Evolutionary conservation across 371 early-diverging fungal species (phyloP), one percentile per base, ranked within the genome.

Genomic region (Rhizomucor miehei): DNA sequence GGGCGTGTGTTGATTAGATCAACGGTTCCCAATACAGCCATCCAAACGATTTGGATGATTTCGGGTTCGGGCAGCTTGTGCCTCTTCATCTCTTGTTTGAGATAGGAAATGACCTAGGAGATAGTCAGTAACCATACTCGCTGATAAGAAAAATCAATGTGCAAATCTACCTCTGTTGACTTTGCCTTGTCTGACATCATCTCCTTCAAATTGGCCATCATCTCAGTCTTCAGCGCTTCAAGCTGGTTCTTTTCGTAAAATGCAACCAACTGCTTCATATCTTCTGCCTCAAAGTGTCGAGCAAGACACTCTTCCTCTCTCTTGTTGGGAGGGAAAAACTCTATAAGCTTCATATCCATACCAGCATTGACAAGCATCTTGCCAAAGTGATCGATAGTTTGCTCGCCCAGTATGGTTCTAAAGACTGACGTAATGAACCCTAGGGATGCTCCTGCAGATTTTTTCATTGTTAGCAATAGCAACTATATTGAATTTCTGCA

Each of bases 241-340:
- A 79, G 82, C 66, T 88, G 88, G 52, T 82, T 80, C 66, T 84
- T 87, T 61, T 78, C 84, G 64, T 88, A 85, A 76, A 88, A 89
- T 34, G 85, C 90, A 35, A 90, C 90, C 48, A 95, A 66, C 43
- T 84, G 81, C 70, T 88, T 90, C 85, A 95, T 86, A 48, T 91
- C 93, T 66, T 92, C 90, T 39, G 88, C 90, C 69, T 92, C 92
- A 74, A 94, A 94, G 71, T 94, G 94, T 48, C 90, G 89, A 35
- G 84, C 86, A 60, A 95, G 83, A 67, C 89, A 87, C 51, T 92
- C 91, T 60, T 90, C 91, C 63, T 86, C 86, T 55, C 93, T 85
- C 79, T 93, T 93, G 77, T 86, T 90, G 51, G 88, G 88, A 50
- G 96, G 96, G 86, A 94, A 94, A 57, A 95, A 91, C 45, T 93